Evolutionary conservation across 805 yeast genomes (phyloP).

Genomic region (Candida pseudoglaebosa): DNA sequence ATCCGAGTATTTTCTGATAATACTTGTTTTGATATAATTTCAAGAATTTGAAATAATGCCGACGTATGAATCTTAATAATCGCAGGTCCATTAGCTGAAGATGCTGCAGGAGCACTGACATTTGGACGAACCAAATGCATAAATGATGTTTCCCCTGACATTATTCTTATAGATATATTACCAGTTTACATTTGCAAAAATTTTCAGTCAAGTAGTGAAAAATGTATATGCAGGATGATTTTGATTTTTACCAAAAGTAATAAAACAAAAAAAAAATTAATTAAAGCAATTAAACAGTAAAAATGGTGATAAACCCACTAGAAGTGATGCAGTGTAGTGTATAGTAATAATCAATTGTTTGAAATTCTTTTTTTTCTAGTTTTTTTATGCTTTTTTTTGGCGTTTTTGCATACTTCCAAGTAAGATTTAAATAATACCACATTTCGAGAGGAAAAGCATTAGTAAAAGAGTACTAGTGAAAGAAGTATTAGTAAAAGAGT

Average conservation of each 20-base stretch:
- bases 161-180: slow-evolving; percentile 8
- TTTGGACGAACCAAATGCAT: slow-evolving; percentile 51
- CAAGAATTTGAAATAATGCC: slow-evolving; percentile 73
- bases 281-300: too few relatives aligned
- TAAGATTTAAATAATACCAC: not conserved
- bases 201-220: slow-evolving; percentile 2
- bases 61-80: slow-evolving; percentile 59
- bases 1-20: slow-evolving; percentile 48
- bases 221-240: slow-evolving; percentile 5
- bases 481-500: too few relatives aligned
- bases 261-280: too few relatives aligned
- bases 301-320: too few relatives aligned
- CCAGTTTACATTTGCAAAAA: not conserved
- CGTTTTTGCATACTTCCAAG: not conserved
- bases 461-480: too few relatives aligned
- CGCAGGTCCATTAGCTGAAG: slow-evolving; percentile 46
- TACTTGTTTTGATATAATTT: slow-evolving; percentile 56
- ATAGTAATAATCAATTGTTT: too few relatives aligned
- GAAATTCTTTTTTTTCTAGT: too few relatives aligned
- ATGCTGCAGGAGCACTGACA: slow-evolving; percentile 43
- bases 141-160: slow-evolving; percentile 23
- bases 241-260: not conserved
- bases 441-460: not conserved
- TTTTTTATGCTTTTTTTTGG: too few relatives aligned
- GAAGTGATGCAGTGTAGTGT: too few relatives aligned